Conservation (phyloP, 805 yeast genomes). For the Jamesozyma piceae region DNA sequence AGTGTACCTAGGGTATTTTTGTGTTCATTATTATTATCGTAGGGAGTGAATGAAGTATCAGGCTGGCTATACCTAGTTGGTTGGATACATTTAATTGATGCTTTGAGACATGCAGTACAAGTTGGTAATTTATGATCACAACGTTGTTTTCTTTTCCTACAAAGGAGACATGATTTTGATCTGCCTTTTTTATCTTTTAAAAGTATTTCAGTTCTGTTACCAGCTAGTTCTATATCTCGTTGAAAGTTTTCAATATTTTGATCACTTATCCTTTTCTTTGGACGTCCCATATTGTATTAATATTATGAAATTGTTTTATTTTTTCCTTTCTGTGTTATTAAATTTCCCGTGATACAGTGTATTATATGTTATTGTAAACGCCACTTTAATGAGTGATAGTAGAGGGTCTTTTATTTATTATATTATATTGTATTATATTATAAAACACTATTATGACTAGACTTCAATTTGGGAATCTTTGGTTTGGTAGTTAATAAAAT, state of each 20-base stretch:
- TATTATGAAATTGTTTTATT: too few relatives aligned
- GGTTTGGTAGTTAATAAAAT: too few relatives aligned
- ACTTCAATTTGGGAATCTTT: too few relatives aligned
- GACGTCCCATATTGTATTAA: constrained; percentile 27
- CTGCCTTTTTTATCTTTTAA: constrained; percentile 43
- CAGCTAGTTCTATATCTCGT: constrained; percentile 28
- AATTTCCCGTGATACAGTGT: too few relatives aligned
- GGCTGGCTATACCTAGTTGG: constrained; percentile 44
- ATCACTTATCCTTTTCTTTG: constrained; percentile 28
- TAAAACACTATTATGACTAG: too few relatives aligned
- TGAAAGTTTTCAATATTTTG: constrained; percentile 29
- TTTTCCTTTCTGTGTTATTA: too few relatives aligned
- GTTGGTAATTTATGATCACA: constrained; percentile 59
- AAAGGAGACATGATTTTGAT: constrained; percentile 46
- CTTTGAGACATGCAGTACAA: constrained; percentile 58
- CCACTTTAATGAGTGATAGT: too few relatives aligned
- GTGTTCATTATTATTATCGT: constrained; percentile 6
- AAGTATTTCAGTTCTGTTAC: constrained; percentile 20
- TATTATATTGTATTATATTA: too few relatives aligned
- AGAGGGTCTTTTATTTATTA: too few relatives aligned
- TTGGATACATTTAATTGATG: constrained; percentile 51
- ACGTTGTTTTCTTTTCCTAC: constrained; percentile 50
- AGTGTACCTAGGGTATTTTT: not conserved
- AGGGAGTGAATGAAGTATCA: constrained; percentile 5
- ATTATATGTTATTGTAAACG: too few relatives aligned